Conservation (phyloP, 2,329 filamentous ascomycete genomes). For the Helotiales sp. region DNA sequence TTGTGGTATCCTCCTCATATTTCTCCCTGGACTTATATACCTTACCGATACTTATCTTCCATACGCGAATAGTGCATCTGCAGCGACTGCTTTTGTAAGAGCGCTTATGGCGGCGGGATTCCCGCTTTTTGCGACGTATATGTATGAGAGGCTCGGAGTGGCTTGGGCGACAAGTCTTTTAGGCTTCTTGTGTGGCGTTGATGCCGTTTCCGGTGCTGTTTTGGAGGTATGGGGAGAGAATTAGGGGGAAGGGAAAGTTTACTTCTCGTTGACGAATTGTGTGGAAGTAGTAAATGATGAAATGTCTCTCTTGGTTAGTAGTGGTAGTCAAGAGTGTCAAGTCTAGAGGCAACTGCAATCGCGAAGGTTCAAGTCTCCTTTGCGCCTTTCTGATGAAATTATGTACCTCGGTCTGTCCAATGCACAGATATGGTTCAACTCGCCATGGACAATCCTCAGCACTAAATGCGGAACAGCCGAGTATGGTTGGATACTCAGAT, state of each 20-base stretch:
- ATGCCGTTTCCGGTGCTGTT: neutral
- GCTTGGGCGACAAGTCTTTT: neutral
- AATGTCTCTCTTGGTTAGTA: no score
- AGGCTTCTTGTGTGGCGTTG: neutral
- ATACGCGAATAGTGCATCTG: slow-evolving; percentile 73
- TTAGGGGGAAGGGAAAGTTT: neutral
- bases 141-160: slow-evolving; percentile 32
- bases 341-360: no score
- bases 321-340: no score
- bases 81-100: slow-evolving; percentile 70
- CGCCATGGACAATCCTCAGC: no score
- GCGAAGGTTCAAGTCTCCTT: no score
- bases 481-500: no score
- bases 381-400: no score
- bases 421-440: no score
- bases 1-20: slow-evolving; percentile 1
- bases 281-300: no score
- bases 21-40: slow-evolving; percentile 61
- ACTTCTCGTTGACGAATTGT: no score
- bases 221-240: neutral
- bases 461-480: no score
- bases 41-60: slow-evolving; percentile 69
- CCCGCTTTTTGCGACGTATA: slow-evolving; percentile 65
- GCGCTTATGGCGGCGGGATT: slow-evolving; percentile 69
- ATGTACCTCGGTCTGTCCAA: no score